A percentile compares a stretch with the other conserved stretches of the same genome.
These are phyloP conservation scores for Claviceps maximensis DNA, from an alignment of 2,329 filamentous ascomycete genomes.

Conservation along the genomic window DNA sequence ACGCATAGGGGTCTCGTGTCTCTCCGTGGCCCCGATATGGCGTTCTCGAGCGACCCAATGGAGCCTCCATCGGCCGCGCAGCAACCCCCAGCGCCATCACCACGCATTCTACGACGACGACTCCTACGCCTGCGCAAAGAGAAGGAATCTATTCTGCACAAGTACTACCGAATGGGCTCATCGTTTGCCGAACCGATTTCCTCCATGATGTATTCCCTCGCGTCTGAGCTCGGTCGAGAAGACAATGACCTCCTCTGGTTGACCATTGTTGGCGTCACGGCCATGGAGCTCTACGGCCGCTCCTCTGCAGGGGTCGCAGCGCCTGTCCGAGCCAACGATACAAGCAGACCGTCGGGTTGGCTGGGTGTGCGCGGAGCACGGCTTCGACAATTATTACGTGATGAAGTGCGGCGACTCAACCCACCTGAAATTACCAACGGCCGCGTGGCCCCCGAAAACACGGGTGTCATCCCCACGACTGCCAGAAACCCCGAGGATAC, in stretches of 20 bases:
- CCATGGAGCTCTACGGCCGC: constrained; percentile 79
- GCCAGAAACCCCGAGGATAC: constrained; percentile 82
- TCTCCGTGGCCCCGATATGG: constrained; percentile 32
- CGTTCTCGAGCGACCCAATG: constrained; percentile 33
- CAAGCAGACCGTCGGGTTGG: constrained; percentile 54
- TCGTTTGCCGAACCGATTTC: constrained; percentile 93
- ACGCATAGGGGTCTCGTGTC: constrained; percentile 47
- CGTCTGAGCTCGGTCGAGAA: constrained; percentile 87
- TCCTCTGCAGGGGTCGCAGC: constrained; percentile 68
- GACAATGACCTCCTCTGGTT: constrained; percentile 96
- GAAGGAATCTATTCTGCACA: constrained; percentile 61
- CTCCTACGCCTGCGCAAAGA: constrained; percentile 63
- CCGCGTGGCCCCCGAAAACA: constrained; percentile 48
- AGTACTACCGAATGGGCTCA: constrained; percentile 76
- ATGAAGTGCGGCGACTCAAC: constrained; percentile 89
- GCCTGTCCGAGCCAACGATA: constrained; percentile 40
- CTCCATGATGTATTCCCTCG: constrained; percentile 85
- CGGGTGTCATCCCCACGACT: constrained; percentile 78
- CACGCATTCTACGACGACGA: constrained; percentile 56
- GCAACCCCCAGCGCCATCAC: constrained; percentile 50
- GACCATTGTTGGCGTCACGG: constrained; percentile 88
- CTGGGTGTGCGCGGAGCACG: constrained; percentile 69
- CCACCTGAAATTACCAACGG: constrained; percentile 58
- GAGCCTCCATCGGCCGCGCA: constrained; percentile 47
- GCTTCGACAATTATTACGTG: constrained; percentile 73